Percentiles rank a stretch among this genome's conserved stretches.
Conservation (phyloP, 2,329 filamentous ascomycete species). For the Aspergillus melleus region DNA sequence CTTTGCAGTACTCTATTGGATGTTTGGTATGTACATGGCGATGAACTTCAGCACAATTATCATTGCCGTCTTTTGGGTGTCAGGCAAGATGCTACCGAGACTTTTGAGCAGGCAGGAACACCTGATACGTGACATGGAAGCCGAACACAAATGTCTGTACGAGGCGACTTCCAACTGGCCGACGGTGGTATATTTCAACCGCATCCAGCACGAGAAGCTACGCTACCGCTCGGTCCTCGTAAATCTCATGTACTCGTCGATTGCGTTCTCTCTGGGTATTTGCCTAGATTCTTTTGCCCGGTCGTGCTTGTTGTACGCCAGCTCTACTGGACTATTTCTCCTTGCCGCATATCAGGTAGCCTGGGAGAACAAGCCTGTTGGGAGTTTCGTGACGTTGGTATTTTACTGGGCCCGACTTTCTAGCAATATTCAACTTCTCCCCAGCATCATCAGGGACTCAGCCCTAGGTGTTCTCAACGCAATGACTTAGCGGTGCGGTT, state of each 20-base stretch:
- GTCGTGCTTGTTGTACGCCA: constrained; percentile 48
- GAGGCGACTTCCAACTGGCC: background rate
- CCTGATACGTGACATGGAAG: background rate
- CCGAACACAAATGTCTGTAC: background rate
- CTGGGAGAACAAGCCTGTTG: constrained; percentile 52
- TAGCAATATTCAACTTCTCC: constrained; percentile 52
- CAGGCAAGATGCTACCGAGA: background rate
- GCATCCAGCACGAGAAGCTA: constrained; percentile 49
- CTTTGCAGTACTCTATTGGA: constrained; percentile 59
- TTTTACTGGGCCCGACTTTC: constrained; percentile 57
- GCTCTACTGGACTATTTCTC: constrained; percentile 51
- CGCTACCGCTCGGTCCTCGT: constrained; percentile 47
- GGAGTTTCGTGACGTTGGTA: constrained; percentile 64
- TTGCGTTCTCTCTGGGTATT: constrained; percentile 36
- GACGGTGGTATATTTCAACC: background rate
- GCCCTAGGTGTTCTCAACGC: constrained; percentile 62
- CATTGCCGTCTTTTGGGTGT: background rate
- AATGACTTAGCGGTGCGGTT: constrained; percentile 50
- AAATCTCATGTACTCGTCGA: constrained; percentile 36
- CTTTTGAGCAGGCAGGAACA: background rate
- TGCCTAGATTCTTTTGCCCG: constrained; percentile 43
- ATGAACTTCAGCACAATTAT: constrained; percentile 37
- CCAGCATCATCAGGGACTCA: constrained; percentile 50
- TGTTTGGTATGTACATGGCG: constrained; percentile 59
- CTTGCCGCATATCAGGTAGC: constrained; percentile 57